Percentiles rank a stretch among this genome's conserved stretches.
phyloP scores from a whole-genome alignment of 495 filamentous ascomycete genomes.

The Aspergillus cristatus region DNA sequence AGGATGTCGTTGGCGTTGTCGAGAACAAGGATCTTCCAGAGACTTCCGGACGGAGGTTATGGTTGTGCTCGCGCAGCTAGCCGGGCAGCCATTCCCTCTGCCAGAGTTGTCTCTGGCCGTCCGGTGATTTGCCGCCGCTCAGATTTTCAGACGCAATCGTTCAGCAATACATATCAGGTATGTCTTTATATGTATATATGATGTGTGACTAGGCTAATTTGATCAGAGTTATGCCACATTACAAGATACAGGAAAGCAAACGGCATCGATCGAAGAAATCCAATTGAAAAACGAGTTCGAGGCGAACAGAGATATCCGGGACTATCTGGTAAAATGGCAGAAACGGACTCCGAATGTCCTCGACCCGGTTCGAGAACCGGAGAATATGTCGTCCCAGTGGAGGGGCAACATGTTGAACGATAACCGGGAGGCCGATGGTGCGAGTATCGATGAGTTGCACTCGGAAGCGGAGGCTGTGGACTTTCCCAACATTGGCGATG shows the following conservation, averaged over 20 bases:
- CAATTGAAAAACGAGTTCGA: constrained; percentile 27
- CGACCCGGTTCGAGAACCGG: constrained; percentile 26
- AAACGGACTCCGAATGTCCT: constrained; percentile 17
- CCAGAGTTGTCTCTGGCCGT: too few species aligned
- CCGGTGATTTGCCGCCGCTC: too few species aligned
- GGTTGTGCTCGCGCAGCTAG: too few species aligned
- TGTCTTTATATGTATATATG: too few species aligned
- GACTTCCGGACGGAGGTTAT: constrained; percentile 6
- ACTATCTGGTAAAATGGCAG: constrained; percentile 48
- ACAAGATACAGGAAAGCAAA: constrained; percentile 7
- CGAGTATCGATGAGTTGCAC: constrained; percentile 17
- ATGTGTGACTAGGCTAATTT: too few species aligned
- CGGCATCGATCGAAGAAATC: constrained; percentile 15
- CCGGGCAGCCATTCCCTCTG: too few species aligned
- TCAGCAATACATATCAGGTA: too few species aligned
- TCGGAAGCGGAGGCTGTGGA: constrained; percentile 21
- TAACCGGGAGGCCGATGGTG: constrained; percentile 25
- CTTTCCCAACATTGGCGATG: constrained; percentile 23
- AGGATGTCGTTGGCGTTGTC: constrained; percentile 18
- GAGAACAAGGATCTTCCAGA: constrained; percentile 15
- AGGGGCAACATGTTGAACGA: constrained; percentile 36
- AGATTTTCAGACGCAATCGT: too few species aligned
- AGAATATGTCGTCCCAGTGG: constrained; percentile 8
- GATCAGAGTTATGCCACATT: constrained; percentile 2
- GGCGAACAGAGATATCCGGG: constrained; percentile 34